These are phyloP conservation scores for Alternaria rosae DNA, from an alignment of 2,329 filamentous ascomycete genomes.

Conservation along the genomic window DNA sequence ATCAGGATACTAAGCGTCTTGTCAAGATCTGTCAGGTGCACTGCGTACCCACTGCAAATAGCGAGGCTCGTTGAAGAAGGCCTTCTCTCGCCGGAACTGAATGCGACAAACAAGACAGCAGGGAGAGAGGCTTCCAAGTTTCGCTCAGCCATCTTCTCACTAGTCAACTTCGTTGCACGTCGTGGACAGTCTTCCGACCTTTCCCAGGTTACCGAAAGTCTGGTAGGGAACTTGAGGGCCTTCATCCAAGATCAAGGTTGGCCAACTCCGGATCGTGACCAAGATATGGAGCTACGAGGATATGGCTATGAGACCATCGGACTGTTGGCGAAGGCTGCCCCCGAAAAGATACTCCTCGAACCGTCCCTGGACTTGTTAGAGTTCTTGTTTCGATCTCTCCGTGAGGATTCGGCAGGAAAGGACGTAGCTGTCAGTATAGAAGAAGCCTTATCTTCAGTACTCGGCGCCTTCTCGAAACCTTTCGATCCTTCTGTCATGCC, in stretches of 20 bases:
- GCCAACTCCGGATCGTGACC: slow-evolving; percentile 68
- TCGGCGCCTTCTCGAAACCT: slow-evolving; percentile 64
- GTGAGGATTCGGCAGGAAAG: slow-evolving; percentile 77
- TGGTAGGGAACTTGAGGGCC: slow-evolving; percentile 72
- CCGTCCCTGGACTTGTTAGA: slow-evolving; percentile 64
- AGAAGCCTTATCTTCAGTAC: slow-evolving; percentile 80
- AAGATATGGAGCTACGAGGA: slow-evolving; percentile 72
- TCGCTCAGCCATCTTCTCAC: slow-evolving; percentile 81
- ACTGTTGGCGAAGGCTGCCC: slow-evolving; percentile 72
- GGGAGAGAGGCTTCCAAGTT: slow-evolving; percentile 81
- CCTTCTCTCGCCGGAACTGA: slow-evolving; percentile 58
- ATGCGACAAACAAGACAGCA: slow-evolving; percentile 52
- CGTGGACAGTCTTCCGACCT: slow-evolving; percentile 71
- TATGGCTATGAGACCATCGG: slow-evolving; percentile 93
- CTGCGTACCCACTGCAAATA: slow-evolving; percentile 72
- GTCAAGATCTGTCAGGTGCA: slow-evolving; percentile 77
- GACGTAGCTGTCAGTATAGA: slow-evolving; percentile 86
- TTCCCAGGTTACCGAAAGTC: slow-evolving; percentile 68
- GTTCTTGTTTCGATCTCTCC: slow-evolving; percentile 86
- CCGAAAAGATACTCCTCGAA: slow-evolving; percentile 63
- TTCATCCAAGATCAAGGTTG: slow-evolving; percentile 85
- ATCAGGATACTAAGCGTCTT: slow-evolving; percentile 79
- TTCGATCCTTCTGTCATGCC: slow-evolving; percentile 52
- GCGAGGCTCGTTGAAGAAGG: slow-evolving; percentile 73
- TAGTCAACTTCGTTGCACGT: slow-evolving; percentile 84